Base-by-base conservation (phyloP, 1,139 yeast species). In the Yamadazyma blattariae region DNA sequence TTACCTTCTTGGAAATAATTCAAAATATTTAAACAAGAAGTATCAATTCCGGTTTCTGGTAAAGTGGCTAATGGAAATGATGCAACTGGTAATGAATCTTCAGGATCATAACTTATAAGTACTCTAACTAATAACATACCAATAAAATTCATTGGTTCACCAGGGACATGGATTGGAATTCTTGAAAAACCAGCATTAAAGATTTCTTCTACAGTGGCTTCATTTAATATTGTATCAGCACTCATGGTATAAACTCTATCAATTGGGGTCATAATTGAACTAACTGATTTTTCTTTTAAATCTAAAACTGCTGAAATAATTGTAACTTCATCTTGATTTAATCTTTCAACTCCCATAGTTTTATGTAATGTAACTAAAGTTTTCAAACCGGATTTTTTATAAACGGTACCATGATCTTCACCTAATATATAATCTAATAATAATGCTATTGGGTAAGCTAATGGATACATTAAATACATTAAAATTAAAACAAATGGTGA, bases 1-100 rank as follows among this genome's bases (percentile, higher is more conserved):
- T 89, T 90, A 42, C 98, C 98, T 59, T 90, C 97, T 62, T 92
- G 98, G 71, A 92, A 92, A 60, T 90, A 92, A 59, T 92, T 92
- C 52, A 92, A 72, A 46, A 92, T 90, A 59, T 92, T 90, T 54
- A 92, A 70, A 60, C 97, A 92, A 4, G 97, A 88, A 2, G 97
- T 90, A 36, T 84, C 90, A 24, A 88, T 83, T 2, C 84, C 80
- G 0, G 98, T 92, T 63, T 92, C 97, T 0, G 98, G 98, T 33
- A 92, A 72, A 0, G 97, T 92, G 2, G 97, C 97, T 52, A 92
- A 71, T 7, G 97, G 97, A 69, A 92, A 92, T 7, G 92, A 79
- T 1, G 95, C 87, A 24, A 92, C 94, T 0, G 97, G 96, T 39
- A 87, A 67, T 1, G 92, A 86, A 60, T 92, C 98, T 58, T 90